phyloP scores from a whole-genome alignment of 495 filamentous ascomycete genomes.

The Alectoria sarmentosa region DNA sequence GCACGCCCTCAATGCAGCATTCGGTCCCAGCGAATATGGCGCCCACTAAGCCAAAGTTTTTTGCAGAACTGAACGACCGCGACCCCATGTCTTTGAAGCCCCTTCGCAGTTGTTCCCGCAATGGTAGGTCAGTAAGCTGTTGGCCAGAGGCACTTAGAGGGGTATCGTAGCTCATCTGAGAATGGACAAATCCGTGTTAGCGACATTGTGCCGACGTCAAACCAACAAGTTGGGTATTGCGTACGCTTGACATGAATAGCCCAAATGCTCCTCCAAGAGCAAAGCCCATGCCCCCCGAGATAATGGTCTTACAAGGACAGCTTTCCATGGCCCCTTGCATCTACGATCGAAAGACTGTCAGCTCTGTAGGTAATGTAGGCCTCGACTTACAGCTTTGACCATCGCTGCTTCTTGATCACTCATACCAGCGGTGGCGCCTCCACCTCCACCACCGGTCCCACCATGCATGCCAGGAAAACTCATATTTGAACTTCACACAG shows the following conservation, averaged over 20 bases:
- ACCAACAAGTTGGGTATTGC: constrained; percentile 29
- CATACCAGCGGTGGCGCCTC: constrained; percentile 34
- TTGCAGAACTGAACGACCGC: constrained; percentile 75
- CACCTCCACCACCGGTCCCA: constrained; percentile 29
- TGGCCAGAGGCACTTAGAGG: constrained; percentile 58
- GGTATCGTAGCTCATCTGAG: constrained; percentile 89
- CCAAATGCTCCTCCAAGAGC: constrained; percentile 88
- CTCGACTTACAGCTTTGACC: constrained; percentile 43
- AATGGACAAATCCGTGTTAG: not conserved
- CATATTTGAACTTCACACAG: constrained; percentile 27
- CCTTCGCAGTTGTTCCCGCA: constrained; percentile 68
- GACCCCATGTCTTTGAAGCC: constrained; percentile 93
- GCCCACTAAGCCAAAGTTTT: constrained; percentile 91
- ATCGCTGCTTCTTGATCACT: constrained; percentile 47
- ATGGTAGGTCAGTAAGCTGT: constrained; percentile 63
- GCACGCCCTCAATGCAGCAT: constrained; percentile 82
- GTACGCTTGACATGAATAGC: constrained; percentile 87
- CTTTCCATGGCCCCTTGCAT: constrained; percentile 82
- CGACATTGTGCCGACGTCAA: constrained; percentile 18
- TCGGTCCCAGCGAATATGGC: constrained; percentile 88
- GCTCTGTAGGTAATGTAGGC: not conserved
- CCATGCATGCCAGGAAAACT: constrained; percentile 40
- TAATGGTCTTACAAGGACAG: constrained; percentile 73
- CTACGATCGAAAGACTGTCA: constrained; percentile 35
- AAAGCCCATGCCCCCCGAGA: constrained; percentile 82